Base-by-base conservation (phyloP, 2,329 filamentous ascomycete species). In the Hypomyces rosellus region DNA sequence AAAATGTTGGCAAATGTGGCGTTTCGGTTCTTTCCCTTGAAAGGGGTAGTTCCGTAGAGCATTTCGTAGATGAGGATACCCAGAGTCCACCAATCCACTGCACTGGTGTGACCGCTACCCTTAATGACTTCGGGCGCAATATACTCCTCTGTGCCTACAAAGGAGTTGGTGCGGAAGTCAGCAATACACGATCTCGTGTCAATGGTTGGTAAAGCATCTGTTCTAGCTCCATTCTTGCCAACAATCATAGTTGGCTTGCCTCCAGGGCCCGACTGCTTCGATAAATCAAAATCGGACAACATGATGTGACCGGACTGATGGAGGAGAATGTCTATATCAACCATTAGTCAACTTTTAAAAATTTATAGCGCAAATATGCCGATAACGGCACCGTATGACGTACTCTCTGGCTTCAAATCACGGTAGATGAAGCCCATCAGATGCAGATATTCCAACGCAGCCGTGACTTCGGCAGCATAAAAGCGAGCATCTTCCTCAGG, bases 301-400 rank as follows among this genome's bases (percentile, higher is more conserved):
- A 99, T 99, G 61, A 99, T 99, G 69, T 99, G 93, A 14, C 93
- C 93, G n/a, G 93, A 97, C 69, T 99, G 93, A 68, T 99, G 93
- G 18, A 99, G 82, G 13, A 99, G 78, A 58, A 99, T 99, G 62
- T 99, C 91, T 96, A 41, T 3, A 18, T 14, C 37, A 34, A 33
- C 16, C 43, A 38, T 38, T 18, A 44, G 45, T 52, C 38, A 40
- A 11, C 22, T 20, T 14, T 2, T 39, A 8, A 14, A 20, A 40
- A 18, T 44, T 34, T 45, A 16, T 18, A 36, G 16, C 18, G 25
- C 20, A 41, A n/a, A 34, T 15, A 15, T 3, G 25, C 20, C 2
- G 30, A 13, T 33, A 2, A 12, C n/a, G 13, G 33, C 34, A 13
- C 20, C n/a, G n/a, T 9, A 33, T 20, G 53, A 78, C 88, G 61